phyloP scores from a whole-genome alignment of 208 protist genomes.

The Herpetomonas samuelpessoai region DNA sequence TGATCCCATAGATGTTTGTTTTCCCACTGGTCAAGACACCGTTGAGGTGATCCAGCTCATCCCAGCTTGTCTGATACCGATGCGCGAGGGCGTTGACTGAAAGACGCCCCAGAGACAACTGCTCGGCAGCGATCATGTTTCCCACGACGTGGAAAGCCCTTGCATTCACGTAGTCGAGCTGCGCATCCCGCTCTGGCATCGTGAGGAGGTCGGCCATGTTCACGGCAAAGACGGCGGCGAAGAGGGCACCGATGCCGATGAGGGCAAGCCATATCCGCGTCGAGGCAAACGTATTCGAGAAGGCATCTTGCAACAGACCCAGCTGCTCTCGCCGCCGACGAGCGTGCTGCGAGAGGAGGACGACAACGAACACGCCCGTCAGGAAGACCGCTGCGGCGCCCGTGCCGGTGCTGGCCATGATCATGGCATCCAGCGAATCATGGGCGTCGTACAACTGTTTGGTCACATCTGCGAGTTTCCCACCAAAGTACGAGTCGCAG shows the following conservation, averaged over 20 bases:
- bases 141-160: background rate
- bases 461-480: too few relatives aligned
- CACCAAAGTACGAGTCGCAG: background rate
- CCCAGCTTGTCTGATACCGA: background rate
- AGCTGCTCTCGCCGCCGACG: background rate
- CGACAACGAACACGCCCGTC: background rate
- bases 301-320: background rate
- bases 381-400: background rate
- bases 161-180: conserved; percentile 10
- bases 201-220: background rate
- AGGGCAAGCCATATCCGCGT: conserved; percentile 2
- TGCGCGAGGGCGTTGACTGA: background rate
- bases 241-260: background rate
- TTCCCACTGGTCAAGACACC: background rate
- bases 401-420: background rate
- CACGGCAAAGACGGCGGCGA: conserved; percentile 6
- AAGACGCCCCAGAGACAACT: background rate
- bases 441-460: too few relatives aligned
- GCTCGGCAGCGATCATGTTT: conserved; percentile 10
- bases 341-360: background rate
- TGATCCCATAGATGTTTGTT: background rate
- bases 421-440: too few relatives aligned
- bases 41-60: background rate
- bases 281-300: background rate
- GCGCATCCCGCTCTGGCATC: background rate